These are phyloP conservation scores for Oryza punctata DNA, from an alignment of 176 grass and related monocot genomes.

Conservation along the genomic window DNA sequence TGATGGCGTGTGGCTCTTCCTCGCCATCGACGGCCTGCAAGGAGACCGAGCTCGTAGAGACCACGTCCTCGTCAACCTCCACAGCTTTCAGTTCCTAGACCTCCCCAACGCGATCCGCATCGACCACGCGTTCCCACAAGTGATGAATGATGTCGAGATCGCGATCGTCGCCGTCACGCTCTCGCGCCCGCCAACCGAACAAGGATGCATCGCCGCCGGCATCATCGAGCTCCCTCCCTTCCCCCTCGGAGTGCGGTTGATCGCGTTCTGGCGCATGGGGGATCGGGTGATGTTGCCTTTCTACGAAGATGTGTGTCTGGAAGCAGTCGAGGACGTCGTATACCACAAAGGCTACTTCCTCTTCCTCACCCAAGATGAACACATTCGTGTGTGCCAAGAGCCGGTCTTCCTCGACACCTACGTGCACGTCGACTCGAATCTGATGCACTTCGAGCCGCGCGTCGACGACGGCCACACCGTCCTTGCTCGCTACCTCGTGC, in stretches of 20 bases:
- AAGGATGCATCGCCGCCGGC: background rate
- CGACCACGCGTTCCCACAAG: background rate
- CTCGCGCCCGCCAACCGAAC: background rate
- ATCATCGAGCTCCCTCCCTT: too few relatives aligned
- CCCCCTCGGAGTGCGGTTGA: too few relatives aligned
- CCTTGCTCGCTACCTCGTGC: too few relatives aligned
- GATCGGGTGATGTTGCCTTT: background rate
- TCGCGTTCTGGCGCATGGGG: too few relatives aligned
- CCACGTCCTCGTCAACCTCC: constrained; percentile 2
- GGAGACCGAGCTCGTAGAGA: too few relatives aligned
- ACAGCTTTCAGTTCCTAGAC: too few relatives aligned
- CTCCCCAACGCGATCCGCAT: background rate
- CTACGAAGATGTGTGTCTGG: too few relatives aligned
- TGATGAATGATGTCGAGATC: background rate
- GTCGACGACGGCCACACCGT: too few relatives aligned
- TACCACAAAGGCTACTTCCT: background rate
- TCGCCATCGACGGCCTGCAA: background rate
- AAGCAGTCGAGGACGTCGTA: background rate
- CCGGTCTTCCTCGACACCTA: too few relatives aligned
- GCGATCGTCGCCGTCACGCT: background rate
- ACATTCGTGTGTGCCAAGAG: too few relatives aligned
- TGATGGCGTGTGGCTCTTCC: constrained; percentile 3
- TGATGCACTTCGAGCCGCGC: too few relatives aligned
- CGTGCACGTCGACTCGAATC: too few relatives aligned
- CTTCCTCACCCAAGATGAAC: background rate